phyloP scores from a whole-genome alignment of 2,329 filamentous ascomycete genomes.

The Aspergillus sp. region DNA sequence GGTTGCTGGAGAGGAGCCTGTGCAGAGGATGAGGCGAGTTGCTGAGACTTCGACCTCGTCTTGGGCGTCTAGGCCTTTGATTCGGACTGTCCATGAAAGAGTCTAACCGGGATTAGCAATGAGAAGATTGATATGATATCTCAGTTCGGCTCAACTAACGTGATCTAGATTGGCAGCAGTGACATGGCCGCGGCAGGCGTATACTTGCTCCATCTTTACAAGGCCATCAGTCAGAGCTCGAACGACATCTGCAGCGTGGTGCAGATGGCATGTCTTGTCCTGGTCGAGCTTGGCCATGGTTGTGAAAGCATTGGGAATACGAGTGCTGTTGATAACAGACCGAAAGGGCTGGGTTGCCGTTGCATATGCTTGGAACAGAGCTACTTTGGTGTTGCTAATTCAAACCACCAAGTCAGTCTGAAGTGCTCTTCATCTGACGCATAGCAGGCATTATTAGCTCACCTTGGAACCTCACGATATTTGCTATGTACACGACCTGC shows the following conservation, averaged over 20 bases:
- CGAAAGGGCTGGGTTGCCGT: conserved; percentile 58
- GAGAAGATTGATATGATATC: neutral
- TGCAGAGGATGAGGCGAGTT: conserved; percentile 61
- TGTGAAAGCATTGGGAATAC: conserved; percentile 59
- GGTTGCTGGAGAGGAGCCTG: conserved; percentile 58
- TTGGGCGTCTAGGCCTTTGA: conserved; percentile 33
- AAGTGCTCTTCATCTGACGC: conserved; percentile 16
- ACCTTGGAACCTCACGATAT: conserved; percentile 66
- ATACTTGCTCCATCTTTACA: conserved; percentile 41
- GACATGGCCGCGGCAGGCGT: conserved; percentile 39
- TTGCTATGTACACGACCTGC: conserved; percentile 57
- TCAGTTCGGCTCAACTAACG: conserved; percentile 26
- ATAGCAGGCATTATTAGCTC: conserved; percentile 10
- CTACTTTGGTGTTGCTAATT: conserved; percentile 63
- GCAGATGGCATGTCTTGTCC: conserved; percentile 61
- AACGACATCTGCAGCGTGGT: conserved; percentile 62
- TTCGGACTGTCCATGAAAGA: conserved; percentile 38
- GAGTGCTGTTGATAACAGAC: conserved; percentile 53
- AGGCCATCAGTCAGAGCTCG: conserved; percentile 51
- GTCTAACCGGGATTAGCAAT: conserved; percentile 21
- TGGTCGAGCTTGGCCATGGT: conserved; percentile 59
- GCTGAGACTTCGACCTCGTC: conserved; percentile 41
- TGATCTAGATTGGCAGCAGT: conserved; percentile 39
- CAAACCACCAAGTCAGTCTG: conserved; percentile 20
- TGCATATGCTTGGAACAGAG: conserved; percentile 62